A percentile compares a stretch with the other conserved stretches of the same genome.
phyloP scores from a whole-genome alignment of 192 early-diverging fungal genomes.

The Mortierella alpina region DNA sequence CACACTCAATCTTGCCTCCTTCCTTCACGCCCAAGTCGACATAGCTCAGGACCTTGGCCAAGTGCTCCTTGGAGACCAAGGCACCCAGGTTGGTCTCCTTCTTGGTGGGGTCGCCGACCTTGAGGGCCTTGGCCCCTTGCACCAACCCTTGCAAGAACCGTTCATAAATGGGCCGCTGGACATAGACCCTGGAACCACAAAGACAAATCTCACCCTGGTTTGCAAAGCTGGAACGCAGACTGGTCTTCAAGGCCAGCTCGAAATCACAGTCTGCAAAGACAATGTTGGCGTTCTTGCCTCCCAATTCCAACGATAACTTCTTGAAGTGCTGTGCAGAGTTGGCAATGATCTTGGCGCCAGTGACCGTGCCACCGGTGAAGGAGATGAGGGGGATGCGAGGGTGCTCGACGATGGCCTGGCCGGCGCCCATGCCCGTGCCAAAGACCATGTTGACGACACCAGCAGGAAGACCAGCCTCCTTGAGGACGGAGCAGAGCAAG shows the following conservation, averaged over 20 bases:
- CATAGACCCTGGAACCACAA: slow-evolving; percentile 77
- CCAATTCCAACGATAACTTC: slow-evolving; percentile 77
- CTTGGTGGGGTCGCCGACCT: slow-evolving; percentile 71
- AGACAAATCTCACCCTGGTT: slow-evolving; percentile 86
- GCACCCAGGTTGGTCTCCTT: slow-evolving; percentile 70
- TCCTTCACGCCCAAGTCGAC: slow-evolving; percentile 70
- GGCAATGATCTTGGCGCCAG: slow-evolving; percentile 64
- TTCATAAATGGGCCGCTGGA: slow-evolving; percentile 70
- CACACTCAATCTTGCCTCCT: slow-evolving; percentile 69
- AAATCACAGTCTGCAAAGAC: slow-evolving; percentile 78
- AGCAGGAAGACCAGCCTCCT: slow-evolving; percentile 72
- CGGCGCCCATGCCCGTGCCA: slow-evolving; percentile 68
- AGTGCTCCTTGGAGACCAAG: slow-evolving; percentile 70
- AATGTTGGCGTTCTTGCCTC: slow-evolving; percentile 83
- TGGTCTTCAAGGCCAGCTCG: slow-evolving; percentile 65
- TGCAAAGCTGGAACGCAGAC: slow-evolving; percentile 66
- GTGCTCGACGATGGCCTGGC: slow-evolving; percentile 74
- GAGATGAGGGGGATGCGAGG: slow-evolving; percentile 73
- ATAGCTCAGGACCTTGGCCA: slow-evolving; percentile 77
- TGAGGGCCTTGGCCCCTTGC: slow-evolving; percentile 55
- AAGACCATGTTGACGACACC: slow-evolving; percentile 86
- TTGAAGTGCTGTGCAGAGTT: slow-evolving; percentile 67
- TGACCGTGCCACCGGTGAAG: slow-evolving; percentile 79
- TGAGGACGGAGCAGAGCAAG: slow-evolving; percentile 72
- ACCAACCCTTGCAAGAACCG: slow-evolving; percentile 66